Base-by-base conservation (phyloP, 129 eudicot species). In the Arctium lappa region DNA sequence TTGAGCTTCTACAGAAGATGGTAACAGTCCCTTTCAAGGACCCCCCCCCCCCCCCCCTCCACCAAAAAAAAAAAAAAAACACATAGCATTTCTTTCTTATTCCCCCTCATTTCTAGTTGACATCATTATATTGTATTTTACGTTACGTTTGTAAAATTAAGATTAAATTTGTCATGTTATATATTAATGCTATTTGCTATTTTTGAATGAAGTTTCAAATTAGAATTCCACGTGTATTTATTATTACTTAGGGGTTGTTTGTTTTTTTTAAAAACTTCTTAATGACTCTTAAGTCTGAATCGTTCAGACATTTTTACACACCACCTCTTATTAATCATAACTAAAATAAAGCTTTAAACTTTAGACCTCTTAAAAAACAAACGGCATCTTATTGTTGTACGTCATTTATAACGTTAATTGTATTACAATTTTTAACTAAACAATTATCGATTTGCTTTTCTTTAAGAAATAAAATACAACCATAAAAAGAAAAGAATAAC, bases 1-100 rank as follows among this genome's bases (percentile, higher is more conserved):
- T 69, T 69, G 32, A 74, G 77, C 86, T 70, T 44, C 15, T 12
- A 22, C 38, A 44, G 85, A 73, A 37, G 39, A 62, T 36, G 71
- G 73, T 27, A 12, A 27, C 2, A 37, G 10, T 72, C 60, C 60
- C 10, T 27, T 72, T 53, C 22, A 13, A 27, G 18, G 37, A 8
- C 2, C 50, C 2, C 13, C 50, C 9, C 22, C 22, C 48, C 1
- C 0, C 27, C 60, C 60, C 15, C 2, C 3, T 3, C 3, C 15
- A 3, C 60, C n/a, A 22, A 22, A 22, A 22, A 22, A 22, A 22
- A 22, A 22, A 0, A 22, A 22, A 22, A 22, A 22, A 22, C 0
- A 22, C 27, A 22, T 22, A 22, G 27, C 27, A 22, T 22, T 22
- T 22, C 27, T 22, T 22, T 22, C 27, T 22, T 22, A 22, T 22